Percentiles rank a stretch among this genome's conserved stretches.
Conservation (phyloP, 140 eudicot species). For the Flaveria floridana region DNA sequence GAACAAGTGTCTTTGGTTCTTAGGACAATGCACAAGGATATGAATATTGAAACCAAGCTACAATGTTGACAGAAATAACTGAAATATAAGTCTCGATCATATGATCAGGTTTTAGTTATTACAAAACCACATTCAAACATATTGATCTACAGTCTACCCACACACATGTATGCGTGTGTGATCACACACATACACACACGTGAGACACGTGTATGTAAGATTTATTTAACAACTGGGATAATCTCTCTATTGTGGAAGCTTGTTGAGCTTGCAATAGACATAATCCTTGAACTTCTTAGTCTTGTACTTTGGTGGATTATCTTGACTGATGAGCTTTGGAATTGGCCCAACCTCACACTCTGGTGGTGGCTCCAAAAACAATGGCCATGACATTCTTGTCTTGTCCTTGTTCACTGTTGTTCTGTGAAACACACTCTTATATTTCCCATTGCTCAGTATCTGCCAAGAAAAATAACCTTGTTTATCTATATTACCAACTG, state of each 20-base stretch:
- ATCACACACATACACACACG: neutral
- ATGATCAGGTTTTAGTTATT: neutral
- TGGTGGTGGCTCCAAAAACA: conserved; percentile 46
- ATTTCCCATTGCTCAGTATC: conserved; percentile 47
- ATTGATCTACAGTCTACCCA: conserved; percentile 9
- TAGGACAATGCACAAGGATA: conserved; percentile 75
- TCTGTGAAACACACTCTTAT: conserved; percentile 46
- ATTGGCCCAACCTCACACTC: conserved; percentile 44
- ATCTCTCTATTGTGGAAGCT: conserved; percentile 42
- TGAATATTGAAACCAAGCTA: conserved; percentile 32
- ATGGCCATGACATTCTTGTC: conserved; percentile 54
- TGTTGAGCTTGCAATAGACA: conserved; percentile 48
- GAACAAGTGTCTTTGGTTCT: conserved; percentile 72
- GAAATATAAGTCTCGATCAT: conserved; percentile 9
- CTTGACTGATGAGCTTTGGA: conserved; percentile 34
- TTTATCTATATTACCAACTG: neutral
- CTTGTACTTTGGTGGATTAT: conserved; percentile 43
- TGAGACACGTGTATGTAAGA: neutral
- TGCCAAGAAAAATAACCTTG: conserved; percentile 18
- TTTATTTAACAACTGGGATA: neutral
- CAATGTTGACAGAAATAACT: conserved; percentile 2
- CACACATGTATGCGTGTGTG: neutral
- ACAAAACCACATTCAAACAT: neutral
- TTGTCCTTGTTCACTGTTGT: conserved; percentile 47
- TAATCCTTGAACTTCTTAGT: conserved; percentile 46